Evolutionary conservation across 768 basidiomycete species (phyloP).

Genomic region (Kwoniella bestiolae): DNA sequence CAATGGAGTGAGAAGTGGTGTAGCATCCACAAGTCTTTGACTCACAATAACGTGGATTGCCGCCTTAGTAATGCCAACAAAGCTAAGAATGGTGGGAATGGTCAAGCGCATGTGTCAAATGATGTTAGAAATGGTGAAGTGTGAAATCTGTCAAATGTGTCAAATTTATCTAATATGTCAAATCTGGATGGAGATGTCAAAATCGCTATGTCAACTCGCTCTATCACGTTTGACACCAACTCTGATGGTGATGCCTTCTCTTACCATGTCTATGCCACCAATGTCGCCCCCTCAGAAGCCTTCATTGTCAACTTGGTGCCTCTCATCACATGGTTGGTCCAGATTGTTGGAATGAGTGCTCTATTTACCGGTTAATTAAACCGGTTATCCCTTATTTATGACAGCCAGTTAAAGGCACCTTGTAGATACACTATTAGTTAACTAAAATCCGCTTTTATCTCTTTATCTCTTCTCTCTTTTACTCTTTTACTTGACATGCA

Average conservation of each 20-base stretch:
- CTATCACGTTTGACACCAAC: too few relatives aligned
- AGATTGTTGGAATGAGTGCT: too few relatives aligned
- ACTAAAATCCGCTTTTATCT: too few relatives aligned
- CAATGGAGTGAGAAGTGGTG: slow-evolving; percentile 12
- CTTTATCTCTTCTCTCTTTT: too few relatives aligned
- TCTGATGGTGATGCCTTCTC: not conserved
- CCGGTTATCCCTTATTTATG: too few relatives aligned
- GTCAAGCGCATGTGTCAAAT: not conserved
- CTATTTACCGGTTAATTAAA: too few relatives aligned
- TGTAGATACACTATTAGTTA: too few relatives aligned
- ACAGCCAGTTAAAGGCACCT: too few relatives aligned
- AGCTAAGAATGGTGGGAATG: not conserved
- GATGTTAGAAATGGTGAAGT: not conserved
- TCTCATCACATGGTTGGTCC: slow-evolving; percentile 24
- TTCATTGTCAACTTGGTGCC: slow-evolving; percentile 23
- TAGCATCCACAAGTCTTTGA: not conserved
- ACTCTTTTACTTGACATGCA: too few relatives aligned
- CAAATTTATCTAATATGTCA: not conserved
- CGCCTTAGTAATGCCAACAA: slow-evolving; percentile 3
- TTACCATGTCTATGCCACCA: not conserved
- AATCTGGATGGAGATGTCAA: not conserved
- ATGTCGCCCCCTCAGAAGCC: not conserved
- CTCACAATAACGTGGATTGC: slow-evolving; percentile 11
- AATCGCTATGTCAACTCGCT: too few relatives aligned
- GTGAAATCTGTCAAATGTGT: too few relatives aligned